Conservation (phyloP, 306 rosid genomes). For the Corylus avellana region DNA sequence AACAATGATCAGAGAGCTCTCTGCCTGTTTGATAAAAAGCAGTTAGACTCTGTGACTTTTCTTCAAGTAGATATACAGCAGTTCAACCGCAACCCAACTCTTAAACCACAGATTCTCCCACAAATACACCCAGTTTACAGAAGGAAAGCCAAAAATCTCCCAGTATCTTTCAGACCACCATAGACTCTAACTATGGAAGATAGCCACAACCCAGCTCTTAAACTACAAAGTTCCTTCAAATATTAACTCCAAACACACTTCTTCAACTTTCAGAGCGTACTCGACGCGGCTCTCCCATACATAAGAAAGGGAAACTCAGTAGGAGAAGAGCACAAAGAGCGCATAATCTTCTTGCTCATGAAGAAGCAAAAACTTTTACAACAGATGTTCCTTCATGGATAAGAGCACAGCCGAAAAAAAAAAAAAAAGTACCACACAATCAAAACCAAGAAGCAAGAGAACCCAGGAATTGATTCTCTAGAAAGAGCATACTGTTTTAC, state of each 20-base stretch:
- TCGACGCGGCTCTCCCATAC: constrained; percentile 5
- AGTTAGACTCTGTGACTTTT: not conserved
- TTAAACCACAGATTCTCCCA: not conserved
- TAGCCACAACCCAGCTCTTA: constrained; percentile 13
- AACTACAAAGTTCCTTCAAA: constrained; percentile 9
- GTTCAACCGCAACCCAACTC: not conserved
- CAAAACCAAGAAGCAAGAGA: not conserved
- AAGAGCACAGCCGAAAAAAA: not conserved
- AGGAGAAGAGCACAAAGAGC: not conserved
- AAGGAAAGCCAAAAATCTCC: not conserved
- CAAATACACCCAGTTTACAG: not conserved
- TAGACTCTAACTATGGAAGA: not conserved
- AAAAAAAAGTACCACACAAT: not conserved
- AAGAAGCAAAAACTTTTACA: not conserved
- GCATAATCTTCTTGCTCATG: not conserved
- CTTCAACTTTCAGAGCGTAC: constrained; percentile 10
- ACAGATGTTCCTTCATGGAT: no score
- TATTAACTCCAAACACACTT: constrained; percentile 4
- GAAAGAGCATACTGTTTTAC: not conserved
- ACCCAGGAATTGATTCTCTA: not conserved
- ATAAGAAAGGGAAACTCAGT: not conserved
- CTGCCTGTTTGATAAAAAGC: constrained; percentile 15
- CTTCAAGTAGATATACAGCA: not conserved
- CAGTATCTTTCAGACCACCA: not conserved
- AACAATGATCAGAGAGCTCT: constrained; percentile 23